phyloP scores from a whole-genome alignment of 1,139 yeast species.

The Taphrina deformans region DNA sequence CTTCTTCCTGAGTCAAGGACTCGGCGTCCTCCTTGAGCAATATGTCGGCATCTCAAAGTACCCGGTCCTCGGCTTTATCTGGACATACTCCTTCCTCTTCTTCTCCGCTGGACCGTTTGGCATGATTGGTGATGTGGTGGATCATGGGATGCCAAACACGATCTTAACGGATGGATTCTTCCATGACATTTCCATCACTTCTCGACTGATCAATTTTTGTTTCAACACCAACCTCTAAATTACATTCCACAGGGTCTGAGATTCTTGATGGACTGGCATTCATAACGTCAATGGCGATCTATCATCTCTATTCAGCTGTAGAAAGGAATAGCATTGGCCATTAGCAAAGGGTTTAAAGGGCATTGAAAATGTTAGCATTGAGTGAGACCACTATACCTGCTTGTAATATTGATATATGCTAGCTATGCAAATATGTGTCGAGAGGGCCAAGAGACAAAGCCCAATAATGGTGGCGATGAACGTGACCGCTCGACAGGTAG shows the following conservation, averaged over 20 bases:
- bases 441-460: too few species aligned
- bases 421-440: too few species aligned
- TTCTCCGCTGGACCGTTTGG: slow-evolving; percentile 11
- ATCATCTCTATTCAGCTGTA: too few species aligned
- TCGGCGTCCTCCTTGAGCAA: slow-evolving; percentile 1
- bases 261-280: too few species aligned
- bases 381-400: too few species aligned
- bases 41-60: neutral
- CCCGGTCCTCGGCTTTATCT: slow-evolving; percentile 4
- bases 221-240: neutral
- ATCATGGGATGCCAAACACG: neutral
- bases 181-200: neutral
- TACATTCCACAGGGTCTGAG: too few species aligned
- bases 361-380: too few species aligned
- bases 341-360: too few species aligned
- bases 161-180: slow-evolving; percentile 23
- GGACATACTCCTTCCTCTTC: slow-evolving; percentile 11
- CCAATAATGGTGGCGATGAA: too few species aligned
- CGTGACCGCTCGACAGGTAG: too few species aligned
- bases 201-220: neutral
- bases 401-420: too few species aligned
- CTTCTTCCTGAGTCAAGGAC: slow-evolving; percentile 4
- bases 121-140: slow-evolving; percentile 11
- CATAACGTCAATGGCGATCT: too few species aligned
- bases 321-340: neutral